Base-by-base conservation (phyloP, 2,329 filamentous ascomycete species). In the Epichloe uncinata region DNA sequence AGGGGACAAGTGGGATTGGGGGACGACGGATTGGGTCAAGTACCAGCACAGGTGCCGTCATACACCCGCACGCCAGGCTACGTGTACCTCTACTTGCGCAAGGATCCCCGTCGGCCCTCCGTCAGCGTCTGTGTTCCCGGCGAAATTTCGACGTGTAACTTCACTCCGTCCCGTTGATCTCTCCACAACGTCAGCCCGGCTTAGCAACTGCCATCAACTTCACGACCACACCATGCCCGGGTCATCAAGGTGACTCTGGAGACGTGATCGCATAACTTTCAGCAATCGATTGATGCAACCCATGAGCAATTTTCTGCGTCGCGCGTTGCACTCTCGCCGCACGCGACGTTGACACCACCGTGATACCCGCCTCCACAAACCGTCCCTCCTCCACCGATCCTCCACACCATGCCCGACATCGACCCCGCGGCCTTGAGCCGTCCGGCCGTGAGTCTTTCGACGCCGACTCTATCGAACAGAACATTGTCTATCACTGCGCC, bases 351-450 rank as follows among this genome's bases (percentile, higher is more conserved):
- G 45, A 47, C 35, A 22, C n/a, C n/a, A n/a, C 36, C 40, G 42
- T 42, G 36, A 51, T 48, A 45, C 20, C 43, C 43, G 43, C 43
- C 43, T 38, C 38, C 50, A 45, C 46, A 36, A 33, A 57, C 53
- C 59, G 58, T 60, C 57, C 56, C 59, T n/a, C n/a, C n/a, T 55
- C 59, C 54, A 55, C 56, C 56, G 54, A 50, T 53, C 54, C 47
- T 49, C 57, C 60, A 62, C 60, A 56, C 35, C 45, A 84, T 84
- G 80, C 79, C 80, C 60, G 81, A 84, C 69, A 84, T 84, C 69
- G 81, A 84, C 71, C 81, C 81, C 61, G 79, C 81, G 70, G 79
- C 81, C 56, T 67, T 84, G 60, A 82, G 79, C 72, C 78, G 79
- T 60, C 76, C 78, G 54, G 68, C 78, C 45, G 64, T 75, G 63